These are phyloP conservation scores for Ogataea siamensis DNA, from an alignment of 805 yeast species.

Conservation along the genomic window DNA sequence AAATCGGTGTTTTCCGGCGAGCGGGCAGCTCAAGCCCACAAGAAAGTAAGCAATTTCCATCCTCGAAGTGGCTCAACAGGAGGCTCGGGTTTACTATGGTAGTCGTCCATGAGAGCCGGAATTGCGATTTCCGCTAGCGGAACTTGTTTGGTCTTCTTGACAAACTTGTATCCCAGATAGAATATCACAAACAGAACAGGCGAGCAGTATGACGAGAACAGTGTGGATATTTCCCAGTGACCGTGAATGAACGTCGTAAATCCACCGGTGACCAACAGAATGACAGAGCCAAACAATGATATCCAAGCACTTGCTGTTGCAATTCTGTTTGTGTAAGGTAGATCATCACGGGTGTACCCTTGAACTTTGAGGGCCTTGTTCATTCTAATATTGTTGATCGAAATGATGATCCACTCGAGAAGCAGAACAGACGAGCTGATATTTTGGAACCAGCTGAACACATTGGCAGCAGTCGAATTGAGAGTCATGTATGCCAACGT, in stretches of 20 bases:
- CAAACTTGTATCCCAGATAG: conserved; percentile 34
- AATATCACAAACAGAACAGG: conserved; percentile 31
- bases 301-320: conserved; percentile 36
- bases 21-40: background rate
- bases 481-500: conserved; percentile 65
- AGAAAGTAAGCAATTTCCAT: background rate
- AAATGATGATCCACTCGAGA: conserved; percentile 52
- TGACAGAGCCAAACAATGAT: conserved; percentile 27
- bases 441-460: conserved; percentile 62
- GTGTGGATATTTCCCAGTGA: conserved; percentile 27
- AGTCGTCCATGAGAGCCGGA: background rate
- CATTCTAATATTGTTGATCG: conserved; percentile 41
- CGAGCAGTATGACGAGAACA: conserved; percentile 25
- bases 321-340: conserved; percentile 33
- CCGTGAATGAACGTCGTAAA: conserved; percentile 36
- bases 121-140: background rate
- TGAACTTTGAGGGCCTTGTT: conserved; percentile 40
- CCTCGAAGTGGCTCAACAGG: conserved; percentile 1
- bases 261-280: conserved; percentile 38
- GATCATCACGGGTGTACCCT: conserved; percentile 33
- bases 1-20: too few relatives aligned
- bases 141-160: background rate
- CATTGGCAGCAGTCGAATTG: conserved; percentile 48
- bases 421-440: conserved; percentile 61
- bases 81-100: conserved; percentile 2